Evolutionary conservation across 139 green algal genomes (phyloP), one percentile per base, ranked within the genome.

Genomic region (Coelastrella sp.): DNA sequence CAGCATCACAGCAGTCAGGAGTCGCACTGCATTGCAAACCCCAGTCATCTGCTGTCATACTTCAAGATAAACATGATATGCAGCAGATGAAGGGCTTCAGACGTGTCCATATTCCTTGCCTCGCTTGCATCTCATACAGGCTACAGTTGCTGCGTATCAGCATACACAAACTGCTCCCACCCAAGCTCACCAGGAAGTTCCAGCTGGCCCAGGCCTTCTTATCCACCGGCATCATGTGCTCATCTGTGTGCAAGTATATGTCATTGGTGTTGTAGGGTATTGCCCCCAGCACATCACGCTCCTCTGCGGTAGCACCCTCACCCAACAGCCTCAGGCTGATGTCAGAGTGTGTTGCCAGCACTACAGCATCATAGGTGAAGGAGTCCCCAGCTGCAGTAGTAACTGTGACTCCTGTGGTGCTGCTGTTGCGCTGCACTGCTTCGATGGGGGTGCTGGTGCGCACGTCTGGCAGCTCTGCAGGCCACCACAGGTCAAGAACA

Each of bases 341-440:
- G 92, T 99, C 96, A 6, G 91, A 93, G 92, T 99, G 98, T 0
- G 95, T 97, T 15, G 98, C 98, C 57, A 99, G 89, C 49, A 99
- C 92, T 12, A 97, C 95, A 0, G 92, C 92, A 90, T 99, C 97
- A 91, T 96, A 99, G 60, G 27, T 59, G n/a, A 59, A 66, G 14
- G 24, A 22, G 81, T 81, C 22, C 19, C 60, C 85, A 5, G 90
- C 83, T 74, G 91, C 94, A 12, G 91, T 95, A 25, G 87, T 91
- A 63, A 95, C 20, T 1, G 75, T 92, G 25, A 92, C 92, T 22
- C 68, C 14, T 17, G 57, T 57, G 58, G 12, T 35, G 66, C 20
- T 22, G 78, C 90, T 68, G 63, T 27, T 75, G 27, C 92, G 92
- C 49, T 61, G 12, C 19, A 97, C 92, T 7, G 79, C 78, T 0